These are phyloP conservation scores for Saposhnikovia divaricata DNA, from an alignment of 129 eudicot species.

Conservation along the genomic window DNA sequence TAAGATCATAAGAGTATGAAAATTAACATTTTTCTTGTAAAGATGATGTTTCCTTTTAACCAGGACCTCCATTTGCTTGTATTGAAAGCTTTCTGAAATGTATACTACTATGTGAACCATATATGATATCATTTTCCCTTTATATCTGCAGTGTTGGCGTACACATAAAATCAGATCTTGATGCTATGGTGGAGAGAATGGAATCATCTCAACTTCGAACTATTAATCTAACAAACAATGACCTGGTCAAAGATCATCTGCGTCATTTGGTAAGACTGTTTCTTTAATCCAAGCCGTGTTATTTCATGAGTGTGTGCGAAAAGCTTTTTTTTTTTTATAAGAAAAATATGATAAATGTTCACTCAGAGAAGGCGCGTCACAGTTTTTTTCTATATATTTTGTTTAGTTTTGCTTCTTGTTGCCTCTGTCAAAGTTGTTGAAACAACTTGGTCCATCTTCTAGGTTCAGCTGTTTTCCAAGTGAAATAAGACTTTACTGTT, in stretches of 20 bases:
- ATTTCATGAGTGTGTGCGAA: background rate
- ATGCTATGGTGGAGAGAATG: slow-evolving; percentile 76
- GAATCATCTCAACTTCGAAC: slow-evolving; percentile 66
- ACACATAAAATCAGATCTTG: slow-evolving; percentile 73
- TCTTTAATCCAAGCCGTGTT: background rate
- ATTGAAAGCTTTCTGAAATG: background rate
- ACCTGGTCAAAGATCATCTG: slow-evolving; percentile 93
- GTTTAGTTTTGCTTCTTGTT: background rate
- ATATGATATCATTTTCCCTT: slow-evolving; percentile 9
- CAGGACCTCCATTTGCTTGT: background rate
- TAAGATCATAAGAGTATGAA: background rate
- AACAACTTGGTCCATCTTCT: background rate
- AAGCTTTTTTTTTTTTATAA: background rate
- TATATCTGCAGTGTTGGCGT: slow-evolving; percentile 78
- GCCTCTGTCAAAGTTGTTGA: background rate
- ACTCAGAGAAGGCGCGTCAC: background rate
- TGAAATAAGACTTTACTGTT: background rate
- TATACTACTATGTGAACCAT: background rate
- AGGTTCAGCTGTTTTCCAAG: background rate
- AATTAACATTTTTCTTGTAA: background rate
- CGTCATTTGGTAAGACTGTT: slow-evolving; percentile 67
- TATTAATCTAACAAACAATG: slow-evolving; percentile 68
- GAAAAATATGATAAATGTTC: background rate
- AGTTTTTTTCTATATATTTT: background rate
- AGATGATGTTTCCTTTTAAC: background rate